These are phyloP conservation scores for Alternaria viburni DNA, from an alignment of 2,329 filamentous ascomycete species.

Conservation along the genomic window DNA sequence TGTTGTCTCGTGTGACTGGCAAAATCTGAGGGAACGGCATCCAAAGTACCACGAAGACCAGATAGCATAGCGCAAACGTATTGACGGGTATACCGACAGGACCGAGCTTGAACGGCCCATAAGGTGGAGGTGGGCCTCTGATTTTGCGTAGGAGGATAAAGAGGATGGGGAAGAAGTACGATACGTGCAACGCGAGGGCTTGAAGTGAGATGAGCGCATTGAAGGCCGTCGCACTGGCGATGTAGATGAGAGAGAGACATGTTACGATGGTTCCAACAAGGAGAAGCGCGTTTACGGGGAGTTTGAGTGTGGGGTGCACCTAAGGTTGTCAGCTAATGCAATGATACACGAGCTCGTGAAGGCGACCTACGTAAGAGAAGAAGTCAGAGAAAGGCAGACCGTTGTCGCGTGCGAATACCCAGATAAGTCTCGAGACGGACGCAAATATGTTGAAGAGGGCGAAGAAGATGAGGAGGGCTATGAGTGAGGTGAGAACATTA, in stretches of 20 bases:
- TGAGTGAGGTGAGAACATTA: constrained; percentile 49
- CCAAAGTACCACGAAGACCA: constrained; percentile 35
- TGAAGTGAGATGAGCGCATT: constrained; percentile 42
- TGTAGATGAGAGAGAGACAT: constrained; percentile 36
- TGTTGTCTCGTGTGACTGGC: constrained; percentile 36
- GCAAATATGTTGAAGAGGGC: constrained; percentile 53
- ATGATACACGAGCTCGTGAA: too few relatives aligned
- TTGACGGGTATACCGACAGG: constrained; percentile 33
- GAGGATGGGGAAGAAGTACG: constrained; percentile 41
- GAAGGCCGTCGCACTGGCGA: constrained; percentile 45
- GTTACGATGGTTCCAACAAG: constrained; percentile 41
- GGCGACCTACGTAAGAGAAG: constrained; percentile 38
- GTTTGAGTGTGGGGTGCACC: constrained; percentile 35
- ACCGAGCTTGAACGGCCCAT: constrained; percentile 40
- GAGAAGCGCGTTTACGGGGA: constrained; percentile 34
- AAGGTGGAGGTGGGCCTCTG: constrained; percentile 24
- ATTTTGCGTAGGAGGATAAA: constrained; percentile 34
- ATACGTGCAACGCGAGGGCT: constrained; percentile 40
- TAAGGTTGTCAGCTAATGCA: constrained; percentile 3
- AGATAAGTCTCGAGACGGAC: constrained; percentile 57
- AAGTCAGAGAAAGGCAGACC: constrained; percentile 49
- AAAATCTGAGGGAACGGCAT: constrained; percentile 39
- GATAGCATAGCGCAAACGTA: constrained; percentile 30
- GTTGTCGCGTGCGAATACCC: constrained; percentile 58
- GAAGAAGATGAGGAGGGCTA: constrained; percentile 50